Percentiles rank a stretch among this genome's conserved stretches.
These are phyloP conservation scores for Hypoxylon subgilvum DNA, from an alignment of 495 filamentous ascomycete genomes.

Conservation along the genomic window DNA sequence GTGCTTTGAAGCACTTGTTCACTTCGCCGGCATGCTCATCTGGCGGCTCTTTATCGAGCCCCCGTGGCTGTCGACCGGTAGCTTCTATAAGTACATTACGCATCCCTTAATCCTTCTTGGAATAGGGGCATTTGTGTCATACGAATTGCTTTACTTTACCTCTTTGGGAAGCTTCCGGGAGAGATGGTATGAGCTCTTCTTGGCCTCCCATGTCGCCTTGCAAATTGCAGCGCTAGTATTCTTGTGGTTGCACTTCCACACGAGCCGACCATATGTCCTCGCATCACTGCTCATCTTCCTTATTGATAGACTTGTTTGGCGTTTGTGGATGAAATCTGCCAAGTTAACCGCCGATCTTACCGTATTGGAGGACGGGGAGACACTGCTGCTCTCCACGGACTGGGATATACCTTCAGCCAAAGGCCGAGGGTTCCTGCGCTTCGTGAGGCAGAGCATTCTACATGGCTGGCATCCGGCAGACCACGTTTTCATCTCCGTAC, in stretches of 20 bases:
- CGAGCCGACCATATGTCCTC: constrained; percentile 35
- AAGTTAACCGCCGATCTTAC: constrained; percentile 52
- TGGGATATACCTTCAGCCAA: constrained; percentile 44
- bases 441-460: constrained; percentile 44
- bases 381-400: constrained; percentile 52
- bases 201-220: constrained; percentile 60
- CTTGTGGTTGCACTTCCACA: constrained; percentile 60
- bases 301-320: constrained; percentile 64
- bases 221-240: constrained; percentile 59
- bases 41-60: constrained; percentile 55
- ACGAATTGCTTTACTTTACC: constrained; percentile 59
- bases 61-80: constrained; percentile 41
- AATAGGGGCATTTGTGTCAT: constrained; percentile 55
- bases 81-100: constrained; percentile 47
- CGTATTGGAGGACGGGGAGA: constrained; percentile 57
- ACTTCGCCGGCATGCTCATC: constrained; percentile 54
- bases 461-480: constrained; percentile 63
- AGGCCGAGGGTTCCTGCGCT: neutral
- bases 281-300: constrained; percentile 57
- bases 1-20: constrained; percentile 53
- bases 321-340: constrained; percentile 53
- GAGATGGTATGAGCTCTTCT: constrained; percentile 64
- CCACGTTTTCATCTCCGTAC: constrained; percentile 65
- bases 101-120: constrained; percentile 51
- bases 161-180: constrained; percentile 52